These are phyloP conservation scores for Fonticula alba DNA, from an alignment of 78 protist genomes.

Conservation along the genomic window DNA sequence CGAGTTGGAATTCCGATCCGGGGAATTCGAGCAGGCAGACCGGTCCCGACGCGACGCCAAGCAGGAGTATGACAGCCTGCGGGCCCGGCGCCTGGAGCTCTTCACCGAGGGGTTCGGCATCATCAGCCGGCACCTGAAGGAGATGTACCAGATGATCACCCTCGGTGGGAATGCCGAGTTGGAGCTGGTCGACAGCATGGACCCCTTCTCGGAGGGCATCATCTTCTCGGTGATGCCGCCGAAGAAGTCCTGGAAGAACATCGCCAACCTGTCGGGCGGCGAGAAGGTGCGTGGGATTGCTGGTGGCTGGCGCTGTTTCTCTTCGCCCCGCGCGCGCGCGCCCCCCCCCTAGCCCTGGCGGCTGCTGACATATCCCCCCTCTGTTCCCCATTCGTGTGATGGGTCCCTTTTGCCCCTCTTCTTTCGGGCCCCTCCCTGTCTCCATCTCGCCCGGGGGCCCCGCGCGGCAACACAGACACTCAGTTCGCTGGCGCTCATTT, in stretches of 20 bases:
- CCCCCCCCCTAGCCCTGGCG: too few relatives aligned
- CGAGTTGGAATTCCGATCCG: too few relatives aligned
- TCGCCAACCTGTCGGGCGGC: constrained; percentile 93
- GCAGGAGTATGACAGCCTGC: not conserved
- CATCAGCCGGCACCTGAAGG: constrained; percentile 80
- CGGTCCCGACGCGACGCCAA: not conserved
- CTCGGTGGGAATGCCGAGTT: constrained; percentile 99
- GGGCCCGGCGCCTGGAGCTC: constrained; percentile 62
- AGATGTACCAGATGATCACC: constrained; percentile 87
- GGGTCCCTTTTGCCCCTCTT: too few relatives aligned
- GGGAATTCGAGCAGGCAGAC: constrained; percentile 45
- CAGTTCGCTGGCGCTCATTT: constrained; percentile 90
- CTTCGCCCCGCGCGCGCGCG: too few relatives aligned
- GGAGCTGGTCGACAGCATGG: constrained; percentile 85
- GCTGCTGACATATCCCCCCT: too few relatives aligned
- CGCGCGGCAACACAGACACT: too few relatives aligned
- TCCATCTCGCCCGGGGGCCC: too few relatives aligned
- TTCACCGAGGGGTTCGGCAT: constrained; percentile 85
- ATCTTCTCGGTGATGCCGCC: constrained; percentile 89
- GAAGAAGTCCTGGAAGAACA: constrained; percentile 96
- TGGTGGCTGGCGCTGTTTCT: not conserved
- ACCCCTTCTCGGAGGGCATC: constrained; percentile 97
- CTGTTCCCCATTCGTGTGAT: too few relatives aligned
- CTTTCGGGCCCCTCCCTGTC: too few relatives aligned
- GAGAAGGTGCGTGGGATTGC: too few relatives aligned